A percentile compares a stretch with the other conserved stretches of the same genome.
phyloP scores from a whole-genome alignment of 352 stramenopile species.

The Elongisporangium prolatum region DNA sequence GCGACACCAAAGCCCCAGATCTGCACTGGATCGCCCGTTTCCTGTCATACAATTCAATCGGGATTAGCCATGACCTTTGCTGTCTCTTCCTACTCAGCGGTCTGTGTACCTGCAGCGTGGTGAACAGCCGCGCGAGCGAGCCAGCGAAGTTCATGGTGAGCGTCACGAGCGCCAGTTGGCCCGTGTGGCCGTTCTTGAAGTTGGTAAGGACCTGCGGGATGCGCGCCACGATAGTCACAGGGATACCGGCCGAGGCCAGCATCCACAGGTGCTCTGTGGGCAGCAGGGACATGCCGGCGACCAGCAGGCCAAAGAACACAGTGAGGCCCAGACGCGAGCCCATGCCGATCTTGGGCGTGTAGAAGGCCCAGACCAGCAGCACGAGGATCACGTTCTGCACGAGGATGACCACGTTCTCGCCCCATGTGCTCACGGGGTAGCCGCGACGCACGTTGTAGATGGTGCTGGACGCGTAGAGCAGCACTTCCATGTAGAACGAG shows the following conservation, averaged over 20 bases:
- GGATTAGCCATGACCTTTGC: not conserved
- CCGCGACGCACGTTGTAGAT: conserved; percentile 82
- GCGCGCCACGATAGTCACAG: conserved; percentile 72
- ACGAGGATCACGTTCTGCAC: conserved; percentile 84
- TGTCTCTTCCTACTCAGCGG: not conserved
- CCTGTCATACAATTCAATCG: conserved; percentile 14
- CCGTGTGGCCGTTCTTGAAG: conserved; percentile 87
- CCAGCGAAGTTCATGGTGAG: conserved; percentile 80
- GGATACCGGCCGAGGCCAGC: conserved; percentile 66
- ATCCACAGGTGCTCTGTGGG: conserved; percentile 73
- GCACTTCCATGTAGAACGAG: conserved; percentile 87
- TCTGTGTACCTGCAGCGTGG: conserved; percentile 59
- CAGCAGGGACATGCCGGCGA: conserved; percentile 51
- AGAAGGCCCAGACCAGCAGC: conserved; percentile 73
- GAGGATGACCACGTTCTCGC: conserved; percentile 82
- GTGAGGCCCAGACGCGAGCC: conserved; percentile 42
- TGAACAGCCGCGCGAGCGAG: conserved; percentile 81
- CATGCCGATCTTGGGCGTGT: conserved; percentile 46
- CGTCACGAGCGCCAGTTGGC: conserved; percentile 85
- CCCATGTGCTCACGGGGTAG: conserved; percentile 85
- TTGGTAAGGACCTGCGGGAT: conserved; percentile 85
- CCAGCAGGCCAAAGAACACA: conserved; percentile 42
- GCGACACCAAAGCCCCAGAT: conserved; percentile 64
- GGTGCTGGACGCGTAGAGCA: conserved; percentile 77
- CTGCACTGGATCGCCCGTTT: conserved; percentile 76